phyloP scores from a whole-genome alignment of 2,329 filamentous ascomycete genomes.

The Emydomyces testavorans region DNA sequence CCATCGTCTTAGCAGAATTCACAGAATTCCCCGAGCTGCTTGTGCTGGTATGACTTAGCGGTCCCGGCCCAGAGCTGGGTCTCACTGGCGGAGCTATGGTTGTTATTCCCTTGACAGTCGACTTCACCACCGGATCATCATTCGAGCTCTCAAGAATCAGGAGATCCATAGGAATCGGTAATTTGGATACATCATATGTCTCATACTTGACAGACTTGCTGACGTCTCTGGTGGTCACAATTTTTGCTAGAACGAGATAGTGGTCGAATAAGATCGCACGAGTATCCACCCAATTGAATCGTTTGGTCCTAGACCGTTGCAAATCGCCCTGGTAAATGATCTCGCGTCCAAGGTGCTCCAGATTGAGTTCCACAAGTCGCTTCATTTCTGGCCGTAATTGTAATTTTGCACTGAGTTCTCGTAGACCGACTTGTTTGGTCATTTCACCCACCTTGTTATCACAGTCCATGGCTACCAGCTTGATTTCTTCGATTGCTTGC shows the following conservation, averaged over 20 bases:
- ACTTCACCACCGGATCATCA: conserved; percentile 80
- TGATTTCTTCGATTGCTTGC: conserved; percentile 84
- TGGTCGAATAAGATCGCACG: conserved; percentile 93
- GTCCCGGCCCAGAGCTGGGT: conserved; percentile 42
- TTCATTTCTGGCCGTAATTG: conserved; percentile 80
- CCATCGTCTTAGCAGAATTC: conserved; percentile 35
- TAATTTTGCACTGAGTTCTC: conserved; percentile 71
- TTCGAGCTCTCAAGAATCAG: conserved; percentile 84
- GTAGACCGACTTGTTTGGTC: conserved; percentile 78
- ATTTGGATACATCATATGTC: conserved; percentile 82
- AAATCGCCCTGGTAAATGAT: conserved; percentile 82
- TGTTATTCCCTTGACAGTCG: conserved; percentile 57
- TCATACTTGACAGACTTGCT: conserved; percentile 63
- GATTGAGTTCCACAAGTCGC: conserved; percentile 66
- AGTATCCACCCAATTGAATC: conserved; percentile 87
- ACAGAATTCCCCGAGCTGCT: conserved; percentile 41
- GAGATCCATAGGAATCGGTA: conserved; percentile 93
- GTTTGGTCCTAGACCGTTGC: conserved; percentile 74
- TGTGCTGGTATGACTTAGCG: conserved; percentile 56
- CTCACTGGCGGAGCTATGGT: conserved; percentile 44
- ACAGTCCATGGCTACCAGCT: conserved; percentile 76
- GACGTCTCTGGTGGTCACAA: conserved; percentile 54
- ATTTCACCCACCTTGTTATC: conserved; percentile 87
- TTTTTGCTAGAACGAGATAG: conserved; percentile 86
- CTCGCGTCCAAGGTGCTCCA: conserved; percentile 87